Percentiles rank a stretch among this genome's conserved stretches.
phyloP scores from a whole-genome alignment of 495 filamentous ascomycete genomes.

The Xylaria flabelliformis region DNA sequence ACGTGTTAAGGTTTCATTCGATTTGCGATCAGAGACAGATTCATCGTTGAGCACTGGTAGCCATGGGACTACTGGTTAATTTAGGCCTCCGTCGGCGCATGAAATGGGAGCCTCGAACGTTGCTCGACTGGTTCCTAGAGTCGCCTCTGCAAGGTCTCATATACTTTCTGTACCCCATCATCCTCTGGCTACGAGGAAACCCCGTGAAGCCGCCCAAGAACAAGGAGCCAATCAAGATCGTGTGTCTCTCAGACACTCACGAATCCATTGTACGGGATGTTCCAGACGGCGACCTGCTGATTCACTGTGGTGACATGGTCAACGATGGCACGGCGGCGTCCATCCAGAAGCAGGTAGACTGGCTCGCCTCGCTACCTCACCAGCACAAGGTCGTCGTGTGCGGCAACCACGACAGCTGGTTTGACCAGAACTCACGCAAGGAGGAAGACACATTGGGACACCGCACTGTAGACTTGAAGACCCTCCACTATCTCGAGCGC shows the following conservation, averaged over 20 bases:
- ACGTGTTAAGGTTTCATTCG: background rate
- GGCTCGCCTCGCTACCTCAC: slow-evolving; percentile 76
- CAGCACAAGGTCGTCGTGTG: slow-evolving; percentile 79
- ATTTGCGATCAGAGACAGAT: background rate
- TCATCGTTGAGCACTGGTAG: background rate
- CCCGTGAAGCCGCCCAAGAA: slow-evolving; percentile 59
- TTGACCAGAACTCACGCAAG: slow-evolving; percentile 62
- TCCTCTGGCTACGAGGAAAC: slow-evolving; percentile 68
- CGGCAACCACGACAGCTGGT: slow-evolving; percentile 89
- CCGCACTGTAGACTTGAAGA: slow-evolving; percentile 51
- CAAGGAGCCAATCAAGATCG: slow-evolving; percentile 68
- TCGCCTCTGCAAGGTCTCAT: slow-evolving; percentile 59
- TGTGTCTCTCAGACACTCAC: slow-evolving; percentile 94
- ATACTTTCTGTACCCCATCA: slow-evolving; percentile 61
- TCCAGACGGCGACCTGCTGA: slow-evolving; percentile 81
- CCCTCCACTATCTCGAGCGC: slow-evolving; percentile 59
- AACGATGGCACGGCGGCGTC: slow-evolving; percentile 72
- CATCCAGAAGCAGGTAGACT: slow-evolving; percentile 79
- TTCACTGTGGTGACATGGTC: slow-evolving; percentile 87
- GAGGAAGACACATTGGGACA: slow-evolving; percentile 44
- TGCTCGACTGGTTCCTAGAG: slow-evolving; percentile 55
- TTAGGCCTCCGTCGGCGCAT: slow-evolving; percentile 48
- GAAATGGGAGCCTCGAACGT: slow-evolving; percentile 58
- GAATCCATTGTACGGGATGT: slow-evolving; percentile 61
- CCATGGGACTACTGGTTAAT: slow-evolving; percentile 42